phyloP scores from a whole-genome alignment of 345 rosid genomes.

The Barbarea vulgaris region DNA sequence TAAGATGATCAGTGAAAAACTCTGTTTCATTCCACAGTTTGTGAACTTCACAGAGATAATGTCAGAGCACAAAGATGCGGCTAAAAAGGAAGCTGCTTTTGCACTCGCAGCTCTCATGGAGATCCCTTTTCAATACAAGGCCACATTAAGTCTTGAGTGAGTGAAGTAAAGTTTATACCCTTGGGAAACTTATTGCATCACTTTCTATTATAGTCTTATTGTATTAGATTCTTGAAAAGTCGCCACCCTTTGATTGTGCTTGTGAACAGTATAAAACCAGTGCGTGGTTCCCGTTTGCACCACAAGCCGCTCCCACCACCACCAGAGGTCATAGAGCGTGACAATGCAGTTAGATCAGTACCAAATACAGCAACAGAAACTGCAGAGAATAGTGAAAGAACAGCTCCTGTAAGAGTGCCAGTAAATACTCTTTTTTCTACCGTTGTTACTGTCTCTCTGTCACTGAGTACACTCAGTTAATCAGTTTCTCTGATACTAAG shows the following conservation, averaged over 20 bases:
- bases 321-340: slow-evolving; percentile 61
- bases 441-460: neutral
- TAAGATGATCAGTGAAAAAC: neutral
- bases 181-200: neutral
- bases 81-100: slow-evolving; percentile 81
- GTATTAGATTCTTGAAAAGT: slow-evolving; percentile 15
- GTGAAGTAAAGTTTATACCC: slow-evolving; percentile 40
- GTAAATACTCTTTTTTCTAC: slow-evolving; percentile 36
- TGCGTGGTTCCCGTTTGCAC: slow-evolving; percentile 28
- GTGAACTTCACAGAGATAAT: slow-evolving; percentile 89
- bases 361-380: slow-evolving; percentile 33
- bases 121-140: slow-evolving; percentile 85
- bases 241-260: slow-evolving; percentile 24
- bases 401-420: slow-evolving; percentile 43
- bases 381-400: slow-evolving; percentile 46
- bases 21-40: slow-evolving; percentile 51
- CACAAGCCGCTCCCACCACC: slow-evolving; percentile 81
- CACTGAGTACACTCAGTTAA: neutral
- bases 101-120: slow-evolving; percentile 99
- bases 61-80: slow-evolving; percentile 61
- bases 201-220: neutral
- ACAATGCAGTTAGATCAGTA: slow-evolving; percentile 51
- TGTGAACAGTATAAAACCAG: slow-evolving; percentile 47
- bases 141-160: slow-evolving; percentile 61
- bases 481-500: slow-evolving; percentile 1